phyloP scores from a whole-genome alignment of 192 early-diverging fungal species.

The Chytriomyces hyalinus region DNA sequence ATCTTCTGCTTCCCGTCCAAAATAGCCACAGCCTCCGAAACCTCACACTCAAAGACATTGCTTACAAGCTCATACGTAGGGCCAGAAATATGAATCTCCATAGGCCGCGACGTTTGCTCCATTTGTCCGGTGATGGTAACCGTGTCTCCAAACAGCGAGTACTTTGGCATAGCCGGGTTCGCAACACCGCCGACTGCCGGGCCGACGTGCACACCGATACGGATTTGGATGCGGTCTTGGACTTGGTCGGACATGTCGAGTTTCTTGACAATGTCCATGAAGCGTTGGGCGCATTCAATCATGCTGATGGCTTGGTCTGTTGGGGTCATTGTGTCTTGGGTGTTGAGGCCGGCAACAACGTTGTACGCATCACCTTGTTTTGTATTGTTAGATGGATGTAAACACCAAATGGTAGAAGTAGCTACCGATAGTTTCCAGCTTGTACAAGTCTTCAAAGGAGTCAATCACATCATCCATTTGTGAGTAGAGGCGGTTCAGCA shows the following conservation, averaged over 20 bases:
- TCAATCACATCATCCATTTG: conserved; percentile 46
- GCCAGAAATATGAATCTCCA: conserved; percentile 43
- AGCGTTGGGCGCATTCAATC: conserved; percentile 45
- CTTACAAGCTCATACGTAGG: conserved; percentile 43
- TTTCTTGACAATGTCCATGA: conserved; percentile 39
- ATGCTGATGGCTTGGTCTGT: conserved; percentile 38
- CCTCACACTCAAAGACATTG: conserved; percentile 26
- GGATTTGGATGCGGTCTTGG: conserved; percentile 35
- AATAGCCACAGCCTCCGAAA: conserved; percentile 19
- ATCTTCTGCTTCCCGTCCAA: conserved; percentile 35
- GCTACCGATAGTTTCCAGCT: conserved; percentile 49
- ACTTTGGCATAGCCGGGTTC: conserved; percentile 47
- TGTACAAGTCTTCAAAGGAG: conserved; percentile 48
- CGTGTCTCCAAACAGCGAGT: conserved; percentile 48
- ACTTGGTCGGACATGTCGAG: conserved; percentile 55
- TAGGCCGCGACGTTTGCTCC: conserved; percentile 48
- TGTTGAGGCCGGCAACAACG: conserved; percentile 47
- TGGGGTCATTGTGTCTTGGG: conserved; percentile 13
- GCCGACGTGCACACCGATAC: conserved; percentile 53
- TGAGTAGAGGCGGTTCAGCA: conserved; percentile 51
- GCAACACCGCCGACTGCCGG: conserved; percentile 50
- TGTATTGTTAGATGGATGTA: not conserved
- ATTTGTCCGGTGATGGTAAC: conserved; percentile 46
- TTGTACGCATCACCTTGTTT: conserved; percentile 41
- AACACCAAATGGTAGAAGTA: not conserved